phyloP scores from a whole-genome alignment of 805 yeast genomes.

The Candida xiaguanensis region DNA sequence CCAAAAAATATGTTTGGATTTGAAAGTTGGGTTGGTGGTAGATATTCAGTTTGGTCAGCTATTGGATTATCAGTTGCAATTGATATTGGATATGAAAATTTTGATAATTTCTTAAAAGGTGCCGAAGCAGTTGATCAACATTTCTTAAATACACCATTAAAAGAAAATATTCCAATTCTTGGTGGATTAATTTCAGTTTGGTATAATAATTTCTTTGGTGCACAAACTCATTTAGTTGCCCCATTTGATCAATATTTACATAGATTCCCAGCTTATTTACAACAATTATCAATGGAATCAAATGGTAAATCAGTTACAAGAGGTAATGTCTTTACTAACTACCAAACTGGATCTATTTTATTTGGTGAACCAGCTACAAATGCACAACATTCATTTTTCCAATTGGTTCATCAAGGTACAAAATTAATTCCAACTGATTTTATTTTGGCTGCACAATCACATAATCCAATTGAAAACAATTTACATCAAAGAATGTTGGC shows the following conservation, averaged over 20 bases:
- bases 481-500: slow-evolving; percentile 97
- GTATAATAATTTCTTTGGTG: slow-evolving; percentile 98
- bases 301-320: slow-evolving; percentile 98
- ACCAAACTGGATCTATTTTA: slow-evolving; percentile 92
- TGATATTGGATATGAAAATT: slow-evolving; percentile 93
- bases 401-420: slow-evolving; percentile 98
- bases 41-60: slow-evolving; percentile 99
- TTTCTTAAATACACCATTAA: slow-evolving; percentile 78
- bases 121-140: slow-evolving; percentile 97
- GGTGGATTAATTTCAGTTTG: slow-evolving; percentile 95
- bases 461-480: slow-evolving; percentile 93
- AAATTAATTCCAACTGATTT: slow-evolving; percentile 96
- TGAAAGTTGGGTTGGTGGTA: slow-evolving; percentile 99
- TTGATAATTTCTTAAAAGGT: slow-evolving; percentile 88
- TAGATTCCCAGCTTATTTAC: slow-evolving; percentile 99
- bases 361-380: slow-evolving; percentile 99
- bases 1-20: slow-evolving; percentile 98
- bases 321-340: slow-evolving; percentile 84
- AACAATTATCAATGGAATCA: slow-evolving; percentile 98
- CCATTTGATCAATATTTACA: slow-evolving; percentile 99
- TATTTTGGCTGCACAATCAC: slow-evolving; percentile 94
- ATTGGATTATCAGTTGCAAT: slow-evolving; percentile 94
- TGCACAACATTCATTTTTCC: slow-evolving; percentile 99
- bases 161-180: slow-evolving; percentile 84
- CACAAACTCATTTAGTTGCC: slow-evolving; percentile 97